These are phyloP conservation scores for Metschnikowia borealis DNA, from an alignment of 805 yeast genomes.

Conservation along the genomic window DNA sequence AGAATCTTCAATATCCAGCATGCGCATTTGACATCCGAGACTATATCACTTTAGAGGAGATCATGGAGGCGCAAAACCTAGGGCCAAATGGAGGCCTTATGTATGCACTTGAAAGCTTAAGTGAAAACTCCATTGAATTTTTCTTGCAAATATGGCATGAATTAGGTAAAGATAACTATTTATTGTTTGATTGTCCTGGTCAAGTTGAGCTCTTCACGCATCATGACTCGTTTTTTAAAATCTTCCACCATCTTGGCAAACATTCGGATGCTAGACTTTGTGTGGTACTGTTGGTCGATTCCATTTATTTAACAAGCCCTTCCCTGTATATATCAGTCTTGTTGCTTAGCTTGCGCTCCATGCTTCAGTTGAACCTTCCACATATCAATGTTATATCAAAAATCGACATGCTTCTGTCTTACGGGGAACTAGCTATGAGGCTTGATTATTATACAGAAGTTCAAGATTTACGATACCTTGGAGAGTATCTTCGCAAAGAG, in stretches of 20 bases:
- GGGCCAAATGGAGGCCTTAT: constrained; percentile 93
- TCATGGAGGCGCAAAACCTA: constrained; percentile 65
- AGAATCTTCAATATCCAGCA: constrained; percentile 56
- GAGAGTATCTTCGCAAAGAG: constrained; percentile 69
- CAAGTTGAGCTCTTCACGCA: constrained; percentile 95
- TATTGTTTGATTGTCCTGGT: constrained; percentile 90
- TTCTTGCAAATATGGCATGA: constrained; percentile 37
- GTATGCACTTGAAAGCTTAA: constrained; percentile 75
- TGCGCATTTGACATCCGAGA: constrained; percentile 77
- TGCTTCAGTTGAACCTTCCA: constrained; percentile 90
- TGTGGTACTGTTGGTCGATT: constrained; percentile 84
- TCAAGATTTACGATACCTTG: constrained; percentile 68
- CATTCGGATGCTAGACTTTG: constrained; percentile 65
- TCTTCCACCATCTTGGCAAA: constrained; percentile 58
- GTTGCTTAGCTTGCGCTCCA: constrained; percentile 76
- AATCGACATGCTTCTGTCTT: constrained; percentile 73
- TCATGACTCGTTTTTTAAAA: constrained; percentile 65
- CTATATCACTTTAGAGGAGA: constrained; percentile 68
- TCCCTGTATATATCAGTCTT: constrained; percentile 84
- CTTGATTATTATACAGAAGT: constrained; percentile 89
- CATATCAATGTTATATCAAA: constrained; percentile 91
- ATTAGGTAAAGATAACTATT: constrained; percentile 46
- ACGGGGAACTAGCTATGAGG: constrained; percentile 77
- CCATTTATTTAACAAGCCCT: constrained; percentile 76
- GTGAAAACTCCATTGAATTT: constrained; percentile 38